Base-by-base conservation (phyloP, 352 stramenopile species). In the Phytophthora ohioensis region DNA sequence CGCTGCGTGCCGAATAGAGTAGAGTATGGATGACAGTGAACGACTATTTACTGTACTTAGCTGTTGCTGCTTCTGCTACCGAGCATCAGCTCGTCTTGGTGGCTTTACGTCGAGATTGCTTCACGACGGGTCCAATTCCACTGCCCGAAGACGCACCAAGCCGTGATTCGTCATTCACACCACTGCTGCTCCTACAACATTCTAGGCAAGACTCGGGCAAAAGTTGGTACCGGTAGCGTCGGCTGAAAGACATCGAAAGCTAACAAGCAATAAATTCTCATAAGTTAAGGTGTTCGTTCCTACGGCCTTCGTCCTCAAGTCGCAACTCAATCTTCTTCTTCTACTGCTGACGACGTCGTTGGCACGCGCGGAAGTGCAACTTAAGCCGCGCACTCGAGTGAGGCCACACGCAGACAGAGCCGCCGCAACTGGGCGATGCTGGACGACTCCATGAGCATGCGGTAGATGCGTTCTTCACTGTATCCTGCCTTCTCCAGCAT, bases 391-490 rank as follows among this genome's bases (percentile, higher is more conserved):
- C 59, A 67, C 39, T 68, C 52, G 31, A 56, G 58, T 9, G 48
- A 48, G 32, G 45, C 46, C 46, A 52, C 21, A 17, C 42, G 43
- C 17, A 68, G 51, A 49, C 39, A 46, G 39, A 64, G 45, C 11
- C 57, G 27, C 5, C 80, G 54, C 3, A 78, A 88, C 80, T 85
- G 84, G 34, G 75, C 77, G 30, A 89, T 89, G 45, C 76, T 71
- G 11, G 79, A 80, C 21, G 63, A 81, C 62, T 89, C 81, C 72
- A 83, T 84, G 65, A 90, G 75, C 79, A 82, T 85, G n/a, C 79
- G 79, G 43, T 76, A 82, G 63, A 90, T 90, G 27, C 71, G 68
- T 39, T 75, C 65, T 47, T 90, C 81, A 31, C 81, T 90, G 54
- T 64, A 78, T n/a, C 79, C 79, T 6, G 79, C 79, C 38, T 79